Base-by-base conservation (phyloP, 257 asterid species). In the Coffea eugenioides region DNA sequence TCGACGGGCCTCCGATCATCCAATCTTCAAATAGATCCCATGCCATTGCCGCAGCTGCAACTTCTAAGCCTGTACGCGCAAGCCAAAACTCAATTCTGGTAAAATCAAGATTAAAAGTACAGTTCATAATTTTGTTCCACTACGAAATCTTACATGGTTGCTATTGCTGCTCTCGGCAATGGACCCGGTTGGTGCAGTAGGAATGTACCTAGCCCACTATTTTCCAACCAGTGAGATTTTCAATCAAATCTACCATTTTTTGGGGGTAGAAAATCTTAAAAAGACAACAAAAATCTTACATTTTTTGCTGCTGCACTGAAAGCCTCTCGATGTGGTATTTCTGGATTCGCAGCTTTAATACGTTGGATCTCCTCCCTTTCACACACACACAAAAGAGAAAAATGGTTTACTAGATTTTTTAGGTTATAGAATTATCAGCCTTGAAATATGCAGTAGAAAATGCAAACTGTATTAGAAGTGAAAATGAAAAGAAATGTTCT, bases 201-300 rank as follows among this genome's bases (percentile, higher is more conserved):
- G 99, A 80, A 92, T 89, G 88, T 90, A 89, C 90, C 99, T 92
- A 56, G 99, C 98, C 99, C 99, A 95, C 98, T 95, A 88, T 76
- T 77, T 48, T 46, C 23, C 23, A 12, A 64, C 25, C 8, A 67
- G 34, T 49, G 18, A 31, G 57, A 39, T 31, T 52, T 65, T 62
- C 51, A 7, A 48, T 77, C 43, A 4, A 36, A 56, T 54, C 51
- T 65, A n/a, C 11, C 2, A 59, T 57, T 46, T 69, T 56, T 57
- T 31, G 48, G 51, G 21, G 11, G 5, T 4, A 31, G n/a, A 20
- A 59, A 21, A 39, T n/a, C 10, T 69, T 62, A 8, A 49, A 54
- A 64, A 43, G 1, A 39, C 15, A 70, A 25, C 18, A 34, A 68
- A 69, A 6, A 3, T 54, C 91, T 81, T 54, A 94, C 98, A 81